Evolutionary conservation across 2,329 filamentous ascomycete genomes (phyloP).

Genomic region (Gyromitra esculenta): DNA sequence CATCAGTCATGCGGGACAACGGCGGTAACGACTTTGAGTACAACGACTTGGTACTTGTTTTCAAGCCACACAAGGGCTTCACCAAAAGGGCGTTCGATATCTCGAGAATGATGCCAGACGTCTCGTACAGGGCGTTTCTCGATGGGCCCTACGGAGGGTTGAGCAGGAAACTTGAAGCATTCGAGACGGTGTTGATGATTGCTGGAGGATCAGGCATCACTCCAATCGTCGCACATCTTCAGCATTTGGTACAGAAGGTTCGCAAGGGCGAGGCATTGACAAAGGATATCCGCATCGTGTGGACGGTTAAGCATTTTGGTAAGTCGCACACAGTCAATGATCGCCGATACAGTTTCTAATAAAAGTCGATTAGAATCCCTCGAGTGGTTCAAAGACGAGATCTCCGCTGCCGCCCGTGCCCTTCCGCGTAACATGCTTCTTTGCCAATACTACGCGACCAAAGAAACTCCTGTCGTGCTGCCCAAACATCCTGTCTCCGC

Average conservation of each 20-base stretch:
- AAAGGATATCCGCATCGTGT: conserved; percentile 89
- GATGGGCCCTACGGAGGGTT: conserved; percentile 96
- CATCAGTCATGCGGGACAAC: conserved; percentile 65
- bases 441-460: conserved; percentile 94
- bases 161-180: conserved; percentile 86
- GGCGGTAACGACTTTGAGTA: conserved; percentile 65
- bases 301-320: conserved; percentile 78
- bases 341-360: conserved; percentile 13
- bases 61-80: conserved; percentile 90
- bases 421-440: conserved; percentile 88
- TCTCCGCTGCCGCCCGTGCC: conserved; percentile 86
- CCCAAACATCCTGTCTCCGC: conserved; percentile 54
- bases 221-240: conserved; percentile 86
- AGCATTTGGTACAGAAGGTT: conserved; percentile 96
- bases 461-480: conserved; percentile 53
- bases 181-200: conserved; percentile 91
- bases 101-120: conserved; percentile 51
- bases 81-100: conserved; percentile 80
- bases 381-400: conserved; percentile 96
- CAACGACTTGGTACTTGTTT: conserved; percentile 88
- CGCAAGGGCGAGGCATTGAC: conserved; percentile 93
- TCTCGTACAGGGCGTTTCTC: conserved; percentile 71
- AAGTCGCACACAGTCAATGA: conserved; percentile 9
- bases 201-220: conserved; percentile 96
- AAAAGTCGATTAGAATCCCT: conserved; percentile 76